Base-by-base conservation (phyloP, 2,329 filamentous ascomycete genomes). In the Trichoderma brevicompactum region DNA sequence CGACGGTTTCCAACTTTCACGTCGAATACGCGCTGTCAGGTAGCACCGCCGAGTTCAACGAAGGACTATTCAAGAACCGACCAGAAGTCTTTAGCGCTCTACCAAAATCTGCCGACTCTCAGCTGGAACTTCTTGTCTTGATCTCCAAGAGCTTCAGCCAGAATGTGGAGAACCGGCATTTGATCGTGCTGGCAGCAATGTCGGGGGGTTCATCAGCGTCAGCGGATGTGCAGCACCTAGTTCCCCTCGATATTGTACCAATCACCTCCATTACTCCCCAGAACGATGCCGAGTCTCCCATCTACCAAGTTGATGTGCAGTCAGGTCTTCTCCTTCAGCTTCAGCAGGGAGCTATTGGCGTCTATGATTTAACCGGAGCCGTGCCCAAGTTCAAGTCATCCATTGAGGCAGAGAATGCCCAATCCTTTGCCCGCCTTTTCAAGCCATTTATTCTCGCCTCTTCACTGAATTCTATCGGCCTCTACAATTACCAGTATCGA, bases 401-500 rank as follows among this genome's bases (percentile, higher is more conserved):
- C 13, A 78, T 89, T 32, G 76, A 81, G 6, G 78, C 84, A 46
- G 77, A 82, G 5, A 81, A 79, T 1, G 80, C 87, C 2, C 80
- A 81, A 19, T 89, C 89, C 2, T 91, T 92, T 71, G 73, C 89
- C 7, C 84, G 88, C 7, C 78, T 93, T 0, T 91, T 89, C 7
- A 85, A 84, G 65, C 87, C 89, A 7, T 86, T 89, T 5, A 75
- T 92, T 1, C 80, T 94, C 50, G 83, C 86, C 1, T 81, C 85
- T n/a, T 87, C 87, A 0, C 71, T 81, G 0, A 77, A 81, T 9
- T 80, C 82, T 0, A 83, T 90, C 46, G 82, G 80, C 48, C 80
- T 92, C 13, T 90, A 89, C 74, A 92, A 92, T 75, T 86, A 89
- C 40, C 85, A 88, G 66, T 93, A 88, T 74, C 84, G 80, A 36